Conservation (phyloP, 2,329 filamentous ascomycete species). For the Alternaria burnsii region DNA sequence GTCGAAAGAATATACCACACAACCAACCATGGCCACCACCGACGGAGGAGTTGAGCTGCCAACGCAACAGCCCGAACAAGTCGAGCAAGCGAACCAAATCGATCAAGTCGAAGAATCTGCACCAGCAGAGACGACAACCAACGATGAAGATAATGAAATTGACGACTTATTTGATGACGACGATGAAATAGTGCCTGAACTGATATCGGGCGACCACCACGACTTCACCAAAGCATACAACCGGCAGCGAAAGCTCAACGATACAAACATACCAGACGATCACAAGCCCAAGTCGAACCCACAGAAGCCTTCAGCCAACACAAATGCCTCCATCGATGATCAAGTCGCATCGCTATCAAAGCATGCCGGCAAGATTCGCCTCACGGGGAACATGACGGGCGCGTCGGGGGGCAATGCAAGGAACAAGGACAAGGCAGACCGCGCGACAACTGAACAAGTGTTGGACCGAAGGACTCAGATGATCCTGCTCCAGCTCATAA, state of each 20-base stretch:
- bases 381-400: conserved; percentile 69
- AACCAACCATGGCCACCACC: conserved; percentile 26
- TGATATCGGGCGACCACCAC: conserved; percentile 65
- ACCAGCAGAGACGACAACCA: conserved; percentile 37
- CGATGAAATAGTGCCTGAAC: conserved; percentile 64
- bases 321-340: conserved; percentile 81
- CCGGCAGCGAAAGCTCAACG: conserved; percentile 75
- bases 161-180: conserved; percentile 69
- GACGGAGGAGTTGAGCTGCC: conserved; percentile 13
- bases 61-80: conserved; percentile 13
- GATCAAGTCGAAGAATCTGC: conserved; percentile 14
- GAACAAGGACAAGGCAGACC: conserved; percentile 87
- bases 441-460: conserved; percentile 93
- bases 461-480: conserved; percentile 92
- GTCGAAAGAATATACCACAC: neutral
- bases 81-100: conserved; percentile 11
- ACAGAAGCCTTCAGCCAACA: conserved; percentile 76
- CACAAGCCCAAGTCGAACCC: conserved; percentile 76
- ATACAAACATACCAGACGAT: conserved; percentile 57
- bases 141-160: conserved; percentile 66
- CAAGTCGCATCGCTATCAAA: conserved; percentile 85
- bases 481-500: conserved; percentile 96
- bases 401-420: conserved; percentile 55
- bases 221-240: conserved; percentile 91
- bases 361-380: conserved; percentile 84